Percentiles rank a stretch among this genome's conserved stretches.
These are phyloP conservation scores for Blastobotrys chiropterorum DNA, from an alignment of 805 yeast species.

Conservation along the genomic window DNA sequence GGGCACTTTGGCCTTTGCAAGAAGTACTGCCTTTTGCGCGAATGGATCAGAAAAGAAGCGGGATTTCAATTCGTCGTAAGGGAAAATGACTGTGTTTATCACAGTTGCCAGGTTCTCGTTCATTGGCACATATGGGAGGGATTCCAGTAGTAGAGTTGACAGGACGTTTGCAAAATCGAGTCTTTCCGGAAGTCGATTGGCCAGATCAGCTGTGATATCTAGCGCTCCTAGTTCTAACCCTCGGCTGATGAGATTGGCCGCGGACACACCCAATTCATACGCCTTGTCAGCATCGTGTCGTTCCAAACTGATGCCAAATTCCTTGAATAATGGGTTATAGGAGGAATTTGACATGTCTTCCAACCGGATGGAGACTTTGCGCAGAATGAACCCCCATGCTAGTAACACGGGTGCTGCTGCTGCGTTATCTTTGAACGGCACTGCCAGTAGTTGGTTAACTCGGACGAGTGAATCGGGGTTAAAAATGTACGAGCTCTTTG, in stretches of 20 bases:
- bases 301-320: conserved; percentile 3
- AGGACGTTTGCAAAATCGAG: conserved; percentile 12
- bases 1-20: conserved; percentile 74
- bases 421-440: background rate
- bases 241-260: conserved; percentile 2
- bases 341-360: conserved; percentile 11
- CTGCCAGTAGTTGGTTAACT: conserved; percentile 15
- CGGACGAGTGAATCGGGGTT: conserved; percentile 18
- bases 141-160: conserved; percentile 27
- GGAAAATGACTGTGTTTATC: conserved; percentile 36
- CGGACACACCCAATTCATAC: conserved; percentile 1
- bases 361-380: conserved; percentile 21
- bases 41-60: conserved; percentile 44
- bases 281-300: conserved; percentile 4
- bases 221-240: conserved; percentile 11
- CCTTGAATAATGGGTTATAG: background rate
- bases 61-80: conserved; percentile 41
- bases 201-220: conserved; percentile 1
- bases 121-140: conserved; percentile 45
- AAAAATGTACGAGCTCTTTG: conserved; percentile 14
- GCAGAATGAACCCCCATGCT: conserved; percentile 27
- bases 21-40: conserved; percentile 39
- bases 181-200: conserved; percentile 5
- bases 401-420: conserved; percentile 17
- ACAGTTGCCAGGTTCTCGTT: conserved; percentile 41